Percentiles rank a stretch among this genome's conserved stretches.
These are phyloP conservation scores for Colletotrichum tabaci DNA, from an alignment of 2,329 filamentous ascomycete genomes.

Conservation along the genomic window DNA sequence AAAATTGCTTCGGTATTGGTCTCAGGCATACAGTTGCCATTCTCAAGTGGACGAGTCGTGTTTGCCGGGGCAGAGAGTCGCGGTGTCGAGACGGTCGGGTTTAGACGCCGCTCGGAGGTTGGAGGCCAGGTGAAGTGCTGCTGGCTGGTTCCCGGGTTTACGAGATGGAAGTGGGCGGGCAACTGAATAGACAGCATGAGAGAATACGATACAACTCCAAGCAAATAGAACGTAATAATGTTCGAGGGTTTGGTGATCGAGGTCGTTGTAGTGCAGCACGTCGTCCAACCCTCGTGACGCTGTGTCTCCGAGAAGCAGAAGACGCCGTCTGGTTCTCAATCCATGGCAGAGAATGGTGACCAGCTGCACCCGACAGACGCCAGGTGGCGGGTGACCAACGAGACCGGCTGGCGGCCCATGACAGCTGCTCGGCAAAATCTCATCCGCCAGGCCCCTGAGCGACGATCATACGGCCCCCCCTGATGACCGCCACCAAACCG, in stretches of 20 bases:
- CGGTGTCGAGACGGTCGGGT: background rate
- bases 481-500: constrained; percentile 30
- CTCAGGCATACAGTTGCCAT: background rate
- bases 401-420: background rate
- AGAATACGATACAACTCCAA: background rate
- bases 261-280: background rate
- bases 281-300: constrained; percentile 6
- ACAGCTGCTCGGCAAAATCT: background rate
- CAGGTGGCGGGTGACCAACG: constrained; percentile 16
- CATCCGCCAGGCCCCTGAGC: constrained; percentile 6
- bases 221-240: background rate
- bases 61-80: background rate
- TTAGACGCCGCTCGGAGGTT: background rate
- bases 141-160: background rate
- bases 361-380: background rate
- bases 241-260: background rate
- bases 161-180: background rate
- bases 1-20: background rate
- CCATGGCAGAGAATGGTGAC: constrained; percentile 5
- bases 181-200: too few species aligned
- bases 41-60: background rate
- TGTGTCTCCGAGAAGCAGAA: background rate
- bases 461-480: constrained; percentile 1
- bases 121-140: background rate
- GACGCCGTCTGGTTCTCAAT: background rate